These are phyloP conservation scores for Rosa multiflora DNA, from an alignment of 306 rosid species.

Conservation along the genomic window DNA sequence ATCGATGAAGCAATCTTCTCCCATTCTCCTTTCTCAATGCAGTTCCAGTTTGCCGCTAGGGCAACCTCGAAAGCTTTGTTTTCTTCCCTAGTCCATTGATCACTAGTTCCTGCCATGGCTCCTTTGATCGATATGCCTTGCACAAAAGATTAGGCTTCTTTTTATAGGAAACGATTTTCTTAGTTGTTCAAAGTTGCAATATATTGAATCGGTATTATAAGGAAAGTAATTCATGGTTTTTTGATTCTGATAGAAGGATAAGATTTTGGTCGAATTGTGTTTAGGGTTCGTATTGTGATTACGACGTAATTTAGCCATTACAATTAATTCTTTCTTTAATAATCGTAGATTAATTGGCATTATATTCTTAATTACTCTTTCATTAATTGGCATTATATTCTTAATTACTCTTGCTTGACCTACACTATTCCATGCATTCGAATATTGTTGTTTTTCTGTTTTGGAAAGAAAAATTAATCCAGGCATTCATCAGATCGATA, in stretches of 20 bases:
- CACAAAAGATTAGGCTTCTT: neutral
- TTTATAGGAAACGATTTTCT: neutral
- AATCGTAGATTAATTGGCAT: too few relatives aligned
- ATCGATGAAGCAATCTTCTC: neutral
- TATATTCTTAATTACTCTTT: too few relatives aligned
- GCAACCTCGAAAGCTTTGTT: conserved; percentile 11
- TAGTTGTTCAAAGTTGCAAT: neutral
- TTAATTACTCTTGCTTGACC: too few relatives aligned
- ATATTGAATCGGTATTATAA: neutral
- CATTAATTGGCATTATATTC: too few relatives aligned
- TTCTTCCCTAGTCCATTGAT: neutral
- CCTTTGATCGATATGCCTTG: neutral
- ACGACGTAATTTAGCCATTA: too few relatives aligned
- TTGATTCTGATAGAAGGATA: neutral
- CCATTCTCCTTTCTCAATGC: neutral
- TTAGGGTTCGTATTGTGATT: neutral
- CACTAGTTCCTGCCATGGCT: conserved; percentile 5
- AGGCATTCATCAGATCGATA: too few relatives aligned
- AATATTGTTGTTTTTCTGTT: too few relatives aligned
- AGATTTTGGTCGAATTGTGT: too few relatives aligned
- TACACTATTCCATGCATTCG: too few relatives aligned
- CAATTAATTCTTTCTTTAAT: neutral
- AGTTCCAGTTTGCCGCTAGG: neutral
- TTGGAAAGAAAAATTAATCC: too few relatives aligned
- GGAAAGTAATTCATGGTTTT: neutral